Evolutionary conservation across 129 eudicot genomes (phyloP), one percentile per base, ranked within the genome.

Genomic region (Flaveria ramosissima): DNA sequence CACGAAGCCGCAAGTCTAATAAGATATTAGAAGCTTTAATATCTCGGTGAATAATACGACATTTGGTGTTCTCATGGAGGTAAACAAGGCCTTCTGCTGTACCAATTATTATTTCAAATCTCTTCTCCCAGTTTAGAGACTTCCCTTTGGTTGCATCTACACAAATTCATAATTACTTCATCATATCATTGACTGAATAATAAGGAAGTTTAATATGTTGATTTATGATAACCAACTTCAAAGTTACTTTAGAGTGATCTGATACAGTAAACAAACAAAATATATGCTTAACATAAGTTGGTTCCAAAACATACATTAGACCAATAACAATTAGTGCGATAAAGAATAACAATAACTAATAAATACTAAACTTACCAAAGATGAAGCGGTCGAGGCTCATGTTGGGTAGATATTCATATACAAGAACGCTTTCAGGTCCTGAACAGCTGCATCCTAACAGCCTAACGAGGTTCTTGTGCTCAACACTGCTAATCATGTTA

Each of bases 21-120:
- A 89, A 84, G 56, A 89, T 89, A 52, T 92, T 89, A 75, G 94
- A 86, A 51, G 97, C 90, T 77, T 87, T 90, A 36, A 90, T 90
- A 71, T 90, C 96, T 62, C 90, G 71, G 48, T 89, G 98, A 74
- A 91, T 91, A 20, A 88, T 92, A 9, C 90, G 77, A 59, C 62
- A 66, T 60, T 85, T 88, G 62, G 81, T 84, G 79, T 89, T 89
- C 59, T 89, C 96, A 52, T 92, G 98, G 57, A 92, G 96, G 85
- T 92, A 92, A 15, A 86, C 96, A 71, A 92, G 85, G 43, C 98
- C 97, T 84, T 91, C 92, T 45, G 92, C 86, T 51, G 90, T 86
- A 15, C 94, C 94, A 19, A 86, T 83, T 27, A 88, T 85, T 26
- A 88, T 88, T 17, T 82, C 83, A 72, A 73, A 85, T 83, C 92